Evolutionary conservation across 208 protist genomes (phyloP), one percentile per base, ranked within the genome.

Genomic region (Naegleria lovaniensis): DNA sequence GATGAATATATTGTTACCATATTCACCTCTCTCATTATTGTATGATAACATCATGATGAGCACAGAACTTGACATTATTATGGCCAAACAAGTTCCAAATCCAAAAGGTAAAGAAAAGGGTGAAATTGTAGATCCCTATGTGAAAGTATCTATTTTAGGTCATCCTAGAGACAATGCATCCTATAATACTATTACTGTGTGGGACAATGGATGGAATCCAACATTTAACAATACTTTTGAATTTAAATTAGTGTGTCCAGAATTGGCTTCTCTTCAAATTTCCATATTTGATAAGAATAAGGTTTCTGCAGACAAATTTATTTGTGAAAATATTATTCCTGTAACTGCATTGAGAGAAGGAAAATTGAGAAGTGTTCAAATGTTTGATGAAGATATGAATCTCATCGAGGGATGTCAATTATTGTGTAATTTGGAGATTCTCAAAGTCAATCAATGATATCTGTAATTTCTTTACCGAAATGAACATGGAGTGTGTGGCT

Each of bases 181-280:
- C 9, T 29, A 36, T 39, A 38, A 90, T 38, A 93, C 92, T 4
- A 9, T 51, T 38, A 39, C 36, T n/a, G 58, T 93, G 5, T 51
- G 79, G 48, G 85, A 93, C 51, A 93, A 93, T 86, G 92, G 75
- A 9, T 93, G 92, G 55, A 91, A 92, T 83, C 92, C 92, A 43
- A 40, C 91, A 39, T 93, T 90, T 92, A 83, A 93, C n/a, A 40
- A 90, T 87, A 91, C 90, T n/a, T 93, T 93, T 76, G 36, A 88
- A 29, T 92, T 93, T 51, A 29, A 85, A 6, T 25, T 93, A 2
- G 11, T 6, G n/a, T 51, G 11, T 19, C 38, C 36, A n/a, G 92
- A 89, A 85, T 25, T 91, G 43, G 38, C 90, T 2, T 41, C 76
- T 7, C 40, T 93, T 22, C 91, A 43, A 22, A 16, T 93, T 29